Evolutionary conservation across 257 asterid genomes (phyloP).

Genomic region (Oldenlandia corymbosa): DNA sequence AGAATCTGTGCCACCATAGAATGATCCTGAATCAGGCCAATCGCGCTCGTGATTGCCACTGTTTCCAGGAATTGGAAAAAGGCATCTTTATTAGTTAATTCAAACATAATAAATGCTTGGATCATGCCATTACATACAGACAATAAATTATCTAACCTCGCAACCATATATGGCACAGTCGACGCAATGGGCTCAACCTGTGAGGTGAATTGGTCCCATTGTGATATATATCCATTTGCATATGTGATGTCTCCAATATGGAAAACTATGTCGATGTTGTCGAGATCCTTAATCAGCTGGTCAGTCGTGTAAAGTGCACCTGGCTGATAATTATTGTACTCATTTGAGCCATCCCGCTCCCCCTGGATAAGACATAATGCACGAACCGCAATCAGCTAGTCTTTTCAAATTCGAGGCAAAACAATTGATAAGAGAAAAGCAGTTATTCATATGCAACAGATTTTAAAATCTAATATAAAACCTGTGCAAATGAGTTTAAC

Average conservation of each 20-base stretch:
- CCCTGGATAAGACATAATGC: conserved; percentile 45
- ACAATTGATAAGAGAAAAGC: background rate
- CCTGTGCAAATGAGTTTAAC: background rate
- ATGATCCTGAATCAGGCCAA: conserved; percentile 43
- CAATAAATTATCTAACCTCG: conserved; percentile 40
- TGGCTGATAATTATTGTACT: conserved; percentile 76
- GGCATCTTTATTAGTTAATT: background rate
- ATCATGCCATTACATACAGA: background rate
- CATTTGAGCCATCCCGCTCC: conserved; percentile 94
- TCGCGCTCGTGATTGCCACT: conserved; percentile 55
- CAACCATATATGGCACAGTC: conserved; percentile 75
- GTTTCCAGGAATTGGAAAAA: conserved; percentile 1
- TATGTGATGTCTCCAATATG: conserved; percentile 51
- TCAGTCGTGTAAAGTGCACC: conserved; percentile 84
- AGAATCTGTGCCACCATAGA: conserved; percentile 34
- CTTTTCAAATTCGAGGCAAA: background rate
- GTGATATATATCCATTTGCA: conserved; percentile 50
- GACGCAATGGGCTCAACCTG: conserved; percentile 86
- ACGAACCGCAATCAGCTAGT: background rate
- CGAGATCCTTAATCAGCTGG: conserved; percentile 63
- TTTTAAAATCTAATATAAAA: too few species aligned
- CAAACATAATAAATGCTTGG: background rate
- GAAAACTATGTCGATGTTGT: conserved; percentile 42
- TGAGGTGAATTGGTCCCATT: conserved; percentile 95
- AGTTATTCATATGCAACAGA: background rate